Percentiles rank a stretch among this genome's conserved stretches.
phyloP scores from a whole-genome alignment of 2,329 filamentous ascomycete species.

The Clathrospora elynae region DNA sequence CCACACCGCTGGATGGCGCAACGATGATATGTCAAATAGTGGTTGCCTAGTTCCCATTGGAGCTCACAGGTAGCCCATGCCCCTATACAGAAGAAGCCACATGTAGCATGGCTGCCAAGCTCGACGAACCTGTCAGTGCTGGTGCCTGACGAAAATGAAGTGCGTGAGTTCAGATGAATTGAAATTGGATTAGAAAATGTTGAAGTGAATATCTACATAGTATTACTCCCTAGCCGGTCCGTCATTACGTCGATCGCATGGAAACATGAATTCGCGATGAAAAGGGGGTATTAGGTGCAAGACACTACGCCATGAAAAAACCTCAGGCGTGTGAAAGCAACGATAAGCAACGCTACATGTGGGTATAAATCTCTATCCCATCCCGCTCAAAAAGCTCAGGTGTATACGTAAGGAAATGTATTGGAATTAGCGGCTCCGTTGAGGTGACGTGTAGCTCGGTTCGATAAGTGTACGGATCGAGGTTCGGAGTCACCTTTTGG shows the following conservation, averaged over 20 bases:
- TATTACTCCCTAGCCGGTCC: background rate
- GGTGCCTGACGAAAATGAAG: too few relatives aligned
- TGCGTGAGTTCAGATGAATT: too few relatives aligned
- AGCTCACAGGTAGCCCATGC: too few relatives aligned
- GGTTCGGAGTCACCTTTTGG: slow-evolving; percentile 50
- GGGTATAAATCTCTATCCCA: slow-evolving; percentile 42
- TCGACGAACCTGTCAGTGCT: too few relatives aligned
- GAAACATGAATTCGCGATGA: background rate
- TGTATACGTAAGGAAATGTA: slow-evolving; percentile 28
- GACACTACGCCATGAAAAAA: slow-evolving; percentile 7
- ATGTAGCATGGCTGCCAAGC: too few relatives aligned
- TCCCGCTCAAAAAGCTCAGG: slow-evolving; percentile 18
- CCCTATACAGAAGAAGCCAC: too few relatives aligned
- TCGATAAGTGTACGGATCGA: slow-evolving; percentile 30
- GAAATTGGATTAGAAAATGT: background rate
- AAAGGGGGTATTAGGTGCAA: slow-evolving; percentile 9
- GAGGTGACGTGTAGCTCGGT: slow-evolving; percentile 46
- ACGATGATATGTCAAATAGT: too few relatives aligned
- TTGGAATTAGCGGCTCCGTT: slow-evolving; percentile 35
- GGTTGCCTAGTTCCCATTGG: too few relatives aligned
- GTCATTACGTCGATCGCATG: slow-evolving; percentile 3
- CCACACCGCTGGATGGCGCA: too few relatives aligned
- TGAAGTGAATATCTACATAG: background rate
- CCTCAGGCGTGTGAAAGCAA: slow-evolving; percentile 10
- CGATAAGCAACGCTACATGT: slow-evolving; percentile 40